These are phyloP conservation scores for Fusarium dimerum DNA, from an alignment of 2,329 filamentous ascomycete genomes.

Conservation along the genomic window DNA sequence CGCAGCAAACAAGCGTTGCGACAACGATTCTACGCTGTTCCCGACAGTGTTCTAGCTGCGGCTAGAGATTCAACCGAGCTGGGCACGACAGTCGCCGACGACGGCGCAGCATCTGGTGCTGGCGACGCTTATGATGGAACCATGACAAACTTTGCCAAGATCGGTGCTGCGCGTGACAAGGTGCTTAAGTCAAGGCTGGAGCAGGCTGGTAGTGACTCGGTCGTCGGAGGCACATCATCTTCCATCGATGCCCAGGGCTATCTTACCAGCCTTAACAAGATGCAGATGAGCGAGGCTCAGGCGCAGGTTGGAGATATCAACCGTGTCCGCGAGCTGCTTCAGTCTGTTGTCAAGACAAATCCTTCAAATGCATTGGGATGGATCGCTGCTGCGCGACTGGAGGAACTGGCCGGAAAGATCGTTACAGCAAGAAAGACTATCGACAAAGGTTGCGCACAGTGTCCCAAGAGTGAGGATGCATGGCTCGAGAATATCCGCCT, in stretches of 20 bases:
- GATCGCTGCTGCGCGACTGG: conserved; percentile 90
- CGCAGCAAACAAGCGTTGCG: conserved; percentile 79
- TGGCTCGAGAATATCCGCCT: conserved; percentile 96
- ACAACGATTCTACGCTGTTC: conserved; percentile 91
- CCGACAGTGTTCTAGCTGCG: conserved; percentile 89
- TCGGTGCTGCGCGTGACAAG: conserved; percentile 93
- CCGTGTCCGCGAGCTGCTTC: conserved; percentile 85
- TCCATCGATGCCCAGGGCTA: conserved; percentile 96
- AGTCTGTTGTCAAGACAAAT: conserved; percentile 97
- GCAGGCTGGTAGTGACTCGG: conserved; percentile 71
- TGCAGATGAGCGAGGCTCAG: conserved; percentile 76
- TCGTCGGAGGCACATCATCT: conserved; percentile 76
- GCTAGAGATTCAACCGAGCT: conserved; percentile 80
- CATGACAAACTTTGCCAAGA: conserved; percentile 97
- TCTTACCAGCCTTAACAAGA: conserved; percentile 85
- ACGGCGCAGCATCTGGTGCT: conserved; percentile 53
- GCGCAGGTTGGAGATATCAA: conserved; percentile 93
- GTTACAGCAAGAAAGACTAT: conserved; percentile 89
- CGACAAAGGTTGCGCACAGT: conserved; percentile 82
- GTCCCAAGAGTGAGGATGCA: conserved; percentile 89
- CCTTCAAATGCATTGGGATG: conserved; percentile 92
- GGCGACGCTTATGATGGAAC: conserved; percentile 70
- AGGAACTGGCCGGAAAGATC: conserved; percentile 89
- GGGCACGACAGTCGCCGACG: conserved; percentile 84
- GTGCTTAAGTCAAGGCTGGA: conserved; percentile 93